These are phyloP conservation scores for Boechera stricta DNA, from an alignment of 345 rosid genomes.

Conservation along the genomic window DNA sequence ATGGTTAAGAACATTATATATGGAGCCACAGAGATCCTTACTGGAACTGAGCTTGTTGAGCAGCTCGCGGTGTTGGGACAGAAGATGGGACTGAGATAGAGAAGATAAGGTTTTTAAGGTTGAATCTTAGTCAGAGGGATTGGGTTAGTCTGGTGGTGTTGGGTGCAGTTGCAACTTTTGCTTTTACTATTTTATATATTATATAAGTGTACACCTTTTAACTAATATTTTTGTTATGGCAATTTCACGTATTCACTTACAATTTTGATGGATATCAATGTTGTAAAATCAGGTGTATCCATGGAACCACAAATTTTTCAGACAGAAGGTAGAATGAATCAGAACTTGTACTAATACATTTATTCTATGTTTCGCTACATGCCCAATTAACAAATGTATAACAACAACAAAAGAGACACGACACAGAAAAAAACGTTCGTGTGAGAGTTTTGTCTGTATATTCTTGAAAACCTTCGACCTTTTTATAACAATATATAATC, in stretches of 20 bases:
- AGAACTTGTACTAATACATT: slow-evolving; percentile 15
- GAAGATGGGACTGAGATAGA: slow-evolving; percentile 70
- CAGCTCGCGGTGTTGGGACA: slow-evolving; percentile 77
- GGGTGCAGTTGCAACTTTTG: slow-evolving; percentile 4
- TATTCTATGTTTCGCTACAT: slow-evolving; percentile 33
- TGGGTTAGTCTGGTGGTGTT: neutral
- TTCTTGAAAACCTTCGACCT: slow-evolving; percentile 25
- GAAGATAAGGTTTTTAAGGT: neutral
- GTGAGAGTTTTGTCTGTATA: slow-evolving; percentile 33
- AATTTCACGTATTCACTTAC: neutral
- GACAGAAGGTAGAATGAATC: neutral
- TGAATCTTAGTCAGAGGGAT: neutral
- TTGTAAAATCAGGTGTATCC: neutral
- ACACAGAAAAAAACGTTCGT: slow-evolving; percentile 41
- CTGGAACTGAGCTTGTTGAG: slow-evolving; percentile 77
- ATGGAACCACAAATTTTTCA: neutral
- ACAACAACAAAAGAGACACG: slow-evolving; percentile 44
- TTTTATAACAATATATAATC: slow-evolving; percentile 29
- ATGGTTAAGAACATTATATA: slow-evolving; percentile 70
- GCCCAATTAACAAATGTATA: slow-evolving; percentile 33
- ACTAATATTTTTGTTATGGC: neutral
- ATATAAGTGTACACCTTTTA: neutral
- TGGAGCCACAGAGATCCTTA: slow-evolving; percentile 80
- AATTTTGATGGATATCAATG: neutral
- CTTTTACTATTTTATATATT: no score